These are phyloP conservation scores for Solanum appendiculatum DNA, from an alignment of 257 asterid genomes.

Conservation along the genomic window DNA sequence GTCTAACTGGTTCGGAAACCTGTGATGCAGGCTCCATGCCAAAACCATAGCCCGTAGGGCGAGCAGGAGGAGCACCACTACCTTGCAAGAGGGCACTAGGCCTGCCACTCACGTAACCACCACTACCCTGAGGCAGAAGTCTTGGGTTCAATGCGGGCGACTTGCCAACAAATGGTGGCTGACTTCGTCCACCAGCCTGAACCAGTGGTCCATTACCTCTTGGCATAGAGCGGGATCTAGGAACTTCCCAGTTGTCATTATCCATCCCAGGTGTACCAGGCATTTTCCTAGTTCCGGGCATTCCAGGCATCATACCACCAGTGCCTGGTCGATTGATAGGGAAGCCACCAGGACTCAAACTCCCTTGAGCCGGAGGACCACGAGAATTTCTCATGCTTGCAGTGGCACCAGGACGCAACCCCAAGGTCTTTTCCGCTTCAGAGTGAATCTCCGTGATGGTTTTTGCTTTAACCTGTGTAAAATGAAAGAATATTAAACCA, in stretches of 20 bases:
- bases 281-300: slow-evolving; percentile 89
- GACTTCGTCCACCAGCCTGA: slow-evolving; percentile 45
- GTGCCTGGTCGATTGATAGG: slow-evolving; percentile 72
- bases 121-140: slow-evolving; percentile 60
- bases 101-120: slow-evolving; percentile 43
- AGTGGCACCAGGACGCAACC: slow-evolving; percentile 92
- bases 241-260: slow-evolving; percentile 76
- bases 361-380: slow-evolving; percentile 49
- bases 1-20: slow-evolving; percentile 21
- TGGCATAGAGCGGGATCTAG: slow-evolving; percentile 66
- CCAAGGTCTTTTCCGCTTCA: slow-evolving; percentile 89
- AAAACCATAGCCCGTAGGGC: slow-evolving; percentile 21
- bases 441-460: slow-evolving; percentile 85
- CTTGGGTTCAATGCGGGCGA: slow-evolving; percentile 45
- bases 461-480: slow-evolving; percentile 74
- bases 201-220: slow-evolving; percentile 49
- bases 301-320: slow-evolving; percentile 99
- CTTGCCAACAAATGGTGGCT: slow-evolving; percentile 43
- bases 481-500: not conserved
- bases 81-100: slow-evolving; percentile 83
- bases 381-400: slow-evolving; percentile 72
- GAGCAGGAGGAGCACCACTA: slow-evolving; percentile 25
- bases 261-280: slow-evolving; percentile 77
- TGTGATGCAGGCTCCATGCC: slow-evolving; percentile 27
- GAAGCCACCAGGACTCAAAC: slow-evolving; percentile 51